phyloP scores from a whole-genome alignment of 2,329 filamentous ascomycete genomes.

The Alternaria infectoria region DNA sequence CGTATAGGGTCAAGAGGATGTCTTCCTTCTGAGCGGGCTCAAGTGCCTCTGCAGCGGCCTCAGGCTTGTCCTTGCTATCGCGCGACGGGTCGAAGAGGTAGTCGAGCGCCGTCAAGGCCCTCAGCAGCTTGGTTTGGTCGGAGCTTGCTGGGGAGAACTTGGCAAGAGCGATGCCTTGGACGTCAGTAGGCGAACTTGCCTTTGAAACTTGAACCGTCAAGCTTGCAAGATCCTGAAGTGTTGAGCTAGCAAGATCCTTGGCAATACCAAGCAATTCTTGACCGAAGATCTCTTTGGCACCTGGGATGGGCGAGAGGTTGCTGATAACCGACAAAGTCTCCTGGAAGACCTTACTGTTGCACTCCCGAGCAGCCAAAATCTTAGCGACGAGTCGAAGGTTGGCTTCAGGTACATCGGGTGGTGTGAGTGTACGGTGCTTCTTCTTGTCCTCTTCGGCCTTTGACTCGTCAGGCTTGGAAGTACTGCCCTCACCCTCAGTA shows the following conservation, averaged over 20 bases:
- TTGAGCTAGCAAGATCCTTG: conserved; percentile 80
- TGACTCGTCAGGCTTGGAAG: conserved; percentile 45
- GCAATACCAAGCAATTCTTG: conserved; percentile 89
- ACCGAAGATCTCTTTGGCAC: conserved; percentile 89
- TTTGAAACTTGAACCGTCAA: conserved; percentile 85
- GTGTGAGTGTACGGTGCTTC: conserved; percentile 70
- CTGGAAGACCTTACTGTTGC: conserved; percentile 96
- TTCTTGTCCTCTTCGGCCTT: conserved; percentile 49
- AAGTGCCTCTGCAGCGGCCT: conserved; percentile 56
- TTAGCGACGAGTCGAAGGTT: conserved; percentile 95
- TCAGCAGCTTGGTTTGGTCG: conserved; percentile 93
- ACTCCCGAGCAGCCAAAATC: conserved; percentile 94
- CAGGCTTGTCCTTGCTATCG: conserved; percentile 58
- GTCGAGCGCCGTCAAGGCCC: conserved; percentile 90
- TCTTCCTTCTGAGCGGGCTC: conserved; percentile 75
- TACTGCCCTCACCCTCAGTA: conserved; percentile 26
- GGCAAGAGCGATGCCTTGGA: conserved; percentile 89
- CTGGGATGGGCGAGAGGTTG: conserved; percentile 91
- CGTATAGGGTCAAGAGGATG: conserved; percentile 84
- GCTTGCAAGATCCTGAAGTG: conserved; percentile 82
- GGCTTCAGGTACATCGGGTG: conserved; percentile 84
- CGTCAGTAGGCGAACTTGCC: conserved; percentile 87
- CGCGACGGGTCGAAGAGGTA: conserved; percentile 89
- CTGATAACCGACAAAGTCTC: conserved; percentile 99
- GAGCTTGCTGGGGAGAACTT: conserved; percentile 97